Conservation (phyloP, 805 yeast genomes). For the Hanseniaspora pseudoguilliermondii region DNA sequence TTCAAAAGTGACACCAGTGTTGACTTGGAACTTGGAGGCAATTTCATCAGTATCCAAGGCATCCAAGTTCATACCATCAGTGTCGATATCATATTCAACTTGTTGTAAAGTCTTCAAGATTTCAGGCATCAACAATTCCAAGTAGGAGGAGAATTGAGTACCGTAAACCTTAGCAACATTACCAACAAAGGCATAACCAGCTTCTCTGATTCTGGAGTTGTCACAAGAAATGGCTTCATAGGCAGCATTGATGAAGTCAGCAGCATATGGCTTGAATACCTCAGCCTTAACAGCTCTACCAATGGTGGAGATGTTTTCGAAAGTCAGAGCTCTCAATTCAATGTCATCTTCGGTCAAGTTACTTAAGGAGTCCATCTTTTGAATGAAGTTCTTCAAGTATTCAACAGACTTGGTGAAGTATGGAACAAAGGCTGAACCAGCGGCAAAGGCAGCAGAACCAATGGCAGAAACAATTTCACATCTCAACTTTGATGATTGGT, state of each 20-base stretch:
- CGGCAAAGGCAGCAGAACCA: slow-evolving; percentile 93
- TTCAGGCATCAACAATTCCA: slow-evolving; percentile 71
- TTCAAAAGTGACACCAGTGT: slow-evolving; percentile 90
- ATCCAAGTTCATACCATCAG: slow-evolving; percentile 40
- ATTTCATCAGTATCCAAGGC: slow-evolving; percentile 48
- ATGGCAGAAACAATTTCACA: slow-evolving; percentile 84
- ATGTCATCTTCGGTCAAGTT: slow-evolving; percentile 80
- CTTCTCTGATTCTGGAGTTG: slow-evolving; percentile 78
- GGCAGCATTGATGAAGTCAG: slow-evolving; percentile 80
- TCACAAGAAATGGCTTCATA: slow-evolving; percentile 64
- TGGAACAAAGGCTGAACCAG: slow-evolving; percentile 79
- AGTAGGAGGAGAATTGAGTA: slow-evolving; percentile 73
- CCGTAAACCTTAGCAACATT: slow-evolving; percentile 93
- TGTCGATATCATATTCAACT: slow-evolving; percentile 64
- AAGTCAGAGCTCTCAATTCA: slow-evolving; percentile 80
- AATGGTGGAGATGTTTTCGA: slow-evolving; percentile 88
- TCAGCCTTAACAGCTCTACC: slow-evolving; percentile 94
- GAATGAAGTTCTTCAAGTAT: slow-evolving; percentile 68
- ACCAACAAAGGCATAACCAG: slow-evolving; percentile 86
- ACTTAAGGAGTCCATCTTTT: slow-evolving; percentile 51
- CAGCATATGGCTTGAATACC: slow-evolving; percentile 71
- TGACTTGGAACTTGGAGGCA: slow-evolving; percentile 66
- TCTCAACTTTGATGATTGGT: slow-evolving; percentile 58
- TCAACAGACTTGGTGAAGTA: slow-evolving; percentile 72
- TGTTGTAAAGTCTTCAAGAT: slow-evolving; percentile 73